Conservation (phyloP, 192 early-diverging fungal species). For the Borealophlyctis nickersoniae region DNA sequence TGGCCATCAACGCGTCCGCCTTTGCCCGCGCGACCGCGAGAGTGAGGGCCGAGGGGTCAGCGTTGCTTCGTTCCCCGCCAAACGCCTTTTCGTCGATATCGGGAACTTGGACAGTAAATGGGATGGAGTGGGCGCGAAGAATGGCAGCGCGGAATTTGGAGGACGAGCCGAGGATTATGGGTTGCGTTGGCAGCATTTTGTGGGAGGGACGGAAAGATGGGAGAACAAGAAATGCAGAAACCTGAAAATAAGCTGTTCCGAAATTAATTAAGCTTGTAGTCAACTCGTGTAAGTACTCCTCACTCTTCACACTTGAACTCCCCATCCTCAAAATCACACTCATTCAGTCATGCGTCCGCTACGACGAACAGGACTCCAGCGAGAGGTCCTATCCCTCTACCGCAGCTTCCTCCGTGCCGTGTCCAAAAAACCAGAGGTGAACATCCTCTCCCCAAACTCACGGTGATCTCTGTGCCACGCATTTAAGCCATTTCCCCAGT, state of each 20-base stretch:
- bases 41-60: conserved; percentile 18
- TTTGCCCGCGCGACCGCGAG: conserved; percentile 45
- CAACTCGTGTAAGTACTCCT: no score
- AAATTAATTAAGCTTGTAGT: no score
- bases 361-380: conserved; percentile 30
- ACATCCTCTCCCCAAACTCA: not conserved
- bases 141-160: conserved; percentile 42
- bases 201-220: no score
- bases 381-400: conserved; percentile 27
- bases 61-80: conserved; percentile 6
- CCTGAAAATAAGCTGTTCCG: no score
- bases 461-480: not conserved
- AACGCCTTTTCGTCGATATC: conserved; percentile 50
- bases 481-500: not conserved
- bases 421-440: conserved; percentile 15
- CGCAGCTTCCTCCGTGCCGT: conserved; percentile 18
- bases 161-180: conserved; percentile 46
- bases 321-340: no score
- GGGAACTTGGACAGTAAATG: conserved; percentile 31
- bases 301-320: no score
- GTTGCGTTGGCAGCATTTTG: conserved; percentile 10
- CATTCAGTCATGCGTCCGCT: no score
- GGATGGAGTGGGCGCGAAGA: conserved; percentile 22
- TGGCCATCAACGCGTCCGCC: conserved; percentile 34
- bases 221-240: no score